These are phyloP conservation scores for Polyporus tsugae DNA, from an alignment of 1,284 basidiomycete species.

Conservation along the genomic window DNA sequence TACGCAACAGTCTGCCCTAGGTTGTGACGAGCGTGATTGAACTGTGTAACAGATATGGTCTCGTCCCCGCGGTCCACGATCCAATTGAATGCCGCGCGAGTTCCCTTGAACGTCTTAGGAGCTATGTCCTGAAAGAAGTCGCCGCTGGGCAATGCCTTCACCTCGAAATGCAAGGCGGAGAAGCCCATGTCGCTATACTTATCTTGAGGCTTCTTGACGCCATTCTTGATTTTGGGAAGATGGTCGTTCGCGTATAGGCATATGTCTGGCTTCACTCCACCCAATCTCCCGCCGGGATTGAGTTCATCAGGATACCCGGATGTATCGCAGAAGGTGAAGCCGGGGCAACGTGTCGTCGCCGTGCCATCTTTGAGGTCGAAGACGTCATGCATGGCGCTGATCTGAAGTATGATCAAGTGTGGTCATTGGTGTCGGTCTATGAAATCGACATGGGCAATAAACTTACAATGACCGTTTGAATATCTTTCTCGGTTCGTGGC, in stretches of 20 bases:
- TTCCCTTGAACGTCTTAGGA: neutral
- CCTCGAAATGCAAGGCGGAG: constrained; percentile 16
- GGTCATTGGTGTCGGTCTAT: too few relatives aligned
- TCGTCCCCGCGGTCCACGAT: neutral
- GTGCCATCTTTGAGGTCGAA: neutral
- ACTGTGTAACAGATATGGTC: neutral
- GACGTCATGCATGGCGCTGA: neutral
- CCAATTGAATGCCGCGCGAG: neutral
- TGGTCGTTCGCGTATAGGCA: constrained; percentile 9
- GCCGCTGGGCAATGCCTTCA: neutral
- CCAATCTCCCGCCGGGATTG: neutral
- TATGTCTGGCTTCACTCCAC: constrained; percentile 16
- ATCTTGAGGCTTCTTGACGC: neutral
- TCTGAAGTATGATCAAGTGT: neutral
- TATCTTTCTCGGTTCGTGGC: neutral
- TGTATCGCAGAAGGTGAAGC: constrained; percentile 18
- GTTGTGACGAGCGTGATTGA: neutral
- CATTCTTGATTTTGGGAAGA: neutral
- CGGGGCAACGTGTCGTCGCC: constrained; percentile 14
- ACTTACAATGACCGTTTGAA: neutral
- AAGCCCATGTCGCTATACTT: constrained; percentile 11
- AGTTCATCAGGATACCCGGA: neutral
- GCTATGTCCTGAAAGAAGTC: constrained; percentile 14
- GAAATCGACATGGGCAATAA: neutral
- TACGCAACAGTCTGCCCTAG: constrained; percentile 16